Evolutionary conservation across 192 early-diverging fungal species (phyloP).

Genomic region (Pilaira anomala): DNA sequence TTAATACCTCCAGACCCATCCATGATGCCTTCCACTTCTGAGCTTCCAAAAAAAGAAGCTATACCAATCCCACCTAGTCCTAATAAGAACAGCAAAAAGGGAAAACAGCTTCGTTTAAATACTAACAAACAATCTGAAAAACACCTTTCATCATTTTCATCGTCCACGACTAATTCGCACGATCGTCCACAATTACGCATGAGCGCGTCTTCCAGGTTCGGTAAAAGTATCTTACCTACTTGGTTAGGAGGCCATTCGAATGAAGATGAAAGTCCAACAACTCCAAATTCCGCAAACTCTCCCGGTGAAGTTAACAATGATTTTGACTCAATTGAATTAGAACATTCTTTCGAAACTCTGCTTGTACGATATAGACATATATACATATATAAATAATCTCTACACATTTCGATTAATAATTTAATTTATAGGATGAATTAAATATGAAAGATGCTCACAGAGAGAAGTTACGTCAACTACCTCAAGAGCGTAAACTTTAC

Average conservation of each 20-base stretch:
- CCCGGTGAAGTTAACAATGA: background rate
- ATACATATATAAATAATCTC: background rate
- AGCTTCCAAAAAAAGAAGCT: constrained; percentile 11
- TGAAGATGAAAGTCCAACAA: background rate
- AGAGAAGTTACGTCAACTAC: constrained; percentile 38
- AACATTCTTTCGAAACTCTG: constrained; percentile 15
- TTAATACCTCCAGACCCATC: background rate
- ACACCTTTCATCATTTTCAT: constrained; percentile 1
- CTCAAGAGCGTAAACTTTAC: constrained; percentile 35
- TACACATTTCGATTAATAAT: background rate
- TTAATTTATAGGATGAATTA: constrained; percentile 39
- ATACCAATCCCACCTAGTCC: constrained; percentile 6
- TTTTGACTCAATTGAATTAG: constrained; percentile 9
- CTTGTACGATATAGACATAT: constrained; percentile 9
- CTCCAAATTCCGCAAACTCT: background rate
- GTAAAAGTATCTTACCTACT: constrained; percentile 24
- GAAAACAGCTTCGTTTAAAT: background rate
- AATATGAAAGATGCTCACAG: constrained; percentile 42
- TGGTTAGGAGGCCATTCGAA: constrained; percentile 23
- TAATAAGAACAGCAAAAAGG: background rate
- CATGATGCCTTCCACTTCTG: constrained; percentile 4
- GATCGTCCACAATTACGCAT: constrained; percentile 12
- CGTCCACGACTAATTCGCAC: background rate
- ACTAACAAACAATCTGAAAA: background rate
- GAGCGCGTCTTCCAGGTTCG: constrained; percentile 26